phyloP scores from a whole-genome alignment of 208 protist species.

The Leishmania martiniquensis region DNA sequence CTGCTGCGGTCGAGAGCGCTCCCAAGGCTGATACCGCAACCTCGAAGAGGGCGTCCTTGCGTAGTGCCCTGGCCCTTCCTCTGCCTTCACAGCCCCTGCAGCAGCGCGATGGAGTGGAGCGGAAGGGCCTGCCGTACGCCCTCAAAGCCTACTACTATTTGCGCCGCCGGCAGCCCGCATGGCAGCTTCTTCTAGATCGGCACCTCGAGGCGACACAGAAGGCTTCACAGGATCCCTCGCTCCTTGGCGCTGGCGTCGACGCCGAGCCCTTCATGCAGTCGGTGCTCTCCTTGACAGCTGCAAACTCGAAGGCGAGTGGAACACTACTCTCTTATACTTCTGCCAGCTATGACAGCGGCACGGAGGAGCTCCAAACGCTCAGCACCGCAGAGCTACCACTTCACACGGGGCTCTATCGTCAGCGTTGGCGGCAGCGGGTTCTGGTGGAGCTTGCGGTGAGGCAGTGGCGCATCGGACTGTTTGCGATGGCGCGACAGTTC shows the following conservation, averaged over 20 bases:
- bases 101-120: constrained; percentile 5
- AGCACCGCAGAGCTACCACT: background rate
- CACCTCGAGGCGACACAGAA: background rate
- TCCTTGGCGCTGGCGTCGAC: background rate
- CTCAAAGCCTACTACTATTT: constrained; percentile 39
- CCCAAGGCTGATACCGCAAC: background rate
- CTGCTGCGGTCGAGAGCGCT: background rate
- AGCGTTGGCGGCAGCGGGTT: constrained; percentile 3
- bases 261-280: constrained; percentile 3
- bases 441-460: constrained; percentile 15
- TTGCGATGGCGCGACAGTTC: constrained; percentile 29
- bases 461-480: constrained; percentile 20
- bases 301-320: background rate
- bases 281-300: constrained; percentile 10
- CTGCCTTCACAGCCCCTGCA: background rate
- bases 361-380: too few species aligned
- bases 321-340: background rate
- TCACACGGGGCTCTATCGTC: background rate
- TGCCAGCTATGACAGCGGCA: background rate
- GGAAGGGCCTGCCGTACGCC: constrained; percentile 12
- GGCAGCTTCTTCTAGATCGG: constrained; percentile 26
- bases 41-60: background rate
- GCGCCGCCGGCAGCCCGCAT: constrained; percentile 25
- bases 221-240: background rate
- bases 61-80: background rate